phyloP scores from a whole-genome alignment of 2,329 filamentous ascomycete genomes.

The Septoria linicola region DNA sequence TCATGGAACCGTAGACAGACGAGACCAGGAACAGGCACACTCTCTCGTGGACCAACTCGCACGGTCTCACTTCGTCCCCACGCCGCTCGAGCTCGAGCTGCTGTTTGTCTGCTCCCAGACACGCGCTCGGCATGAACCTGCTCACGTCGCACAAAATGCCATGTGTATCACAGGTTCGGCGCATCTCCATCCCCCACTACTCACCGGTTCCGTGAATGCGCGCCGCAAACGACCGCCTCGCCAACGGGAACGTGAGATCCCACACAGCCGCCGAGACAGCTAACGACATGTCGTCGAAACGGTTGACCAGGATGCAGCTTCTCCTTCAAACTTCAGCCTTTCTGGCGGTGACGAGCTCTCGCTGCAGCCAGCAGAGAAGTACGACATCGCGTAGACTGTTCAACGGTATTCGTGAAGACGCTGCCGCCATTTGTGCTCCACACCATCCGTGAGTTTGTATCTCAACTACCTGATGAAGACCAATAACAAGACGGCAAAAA shows the following conservation, averaged over 20 bases:
- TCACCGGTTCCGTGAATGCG: conserved; percentile 1
- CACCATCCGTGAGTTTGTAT: conserved; percentile 14
- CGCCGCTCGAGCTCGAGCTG: not conserved
- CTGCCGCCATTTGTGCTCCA: conserved; percentile 23
- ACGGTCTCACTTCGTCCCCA: conserved; percentile 3
- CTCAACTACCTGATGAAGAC: conserved; percentile 13
- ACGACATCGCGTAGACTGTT: conserved; percentile 19
- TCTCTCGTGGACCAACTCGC: conserved; percentile 16
- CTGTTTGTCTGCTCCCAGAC: not conserved
- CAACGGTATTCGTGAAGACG: conserved; percentile 10
- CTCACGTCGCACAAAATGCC: not conserved
- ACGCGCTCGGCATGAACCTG: conserved; percentile 1
- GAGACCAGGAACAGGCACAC: conserved; percentile 23
- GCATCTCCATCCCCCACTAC: not conserved
- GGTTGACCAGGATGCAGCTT: conserved; percentile 10
- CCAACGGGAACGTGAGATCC: conserved; percentile 12
- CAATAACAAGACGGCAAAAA: conserved; percentile 12
- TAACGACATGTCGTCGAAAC: conserved; percentile 21
- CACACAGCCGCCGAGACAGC: conserved; percentile 19
- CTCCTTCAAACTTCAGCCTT: conserved; percentile 6
- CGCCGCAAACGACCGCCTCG: not conserved
- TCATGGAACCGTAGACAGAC: conserved; percentile 7
- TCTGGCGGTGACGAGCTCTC: conserved; percentile 18
- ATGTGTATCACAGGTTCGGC: not conserved
- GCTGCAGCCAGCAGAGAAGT: conserved; percentile 8